A percentile compares a stretch with the other conserved stretches of the same genome.
These are phyloP conservation scores for Fusarium udum DNA, from an alignment of 2,329 filamentous ascomycete species.

Conservation along the genomic window DNA sequence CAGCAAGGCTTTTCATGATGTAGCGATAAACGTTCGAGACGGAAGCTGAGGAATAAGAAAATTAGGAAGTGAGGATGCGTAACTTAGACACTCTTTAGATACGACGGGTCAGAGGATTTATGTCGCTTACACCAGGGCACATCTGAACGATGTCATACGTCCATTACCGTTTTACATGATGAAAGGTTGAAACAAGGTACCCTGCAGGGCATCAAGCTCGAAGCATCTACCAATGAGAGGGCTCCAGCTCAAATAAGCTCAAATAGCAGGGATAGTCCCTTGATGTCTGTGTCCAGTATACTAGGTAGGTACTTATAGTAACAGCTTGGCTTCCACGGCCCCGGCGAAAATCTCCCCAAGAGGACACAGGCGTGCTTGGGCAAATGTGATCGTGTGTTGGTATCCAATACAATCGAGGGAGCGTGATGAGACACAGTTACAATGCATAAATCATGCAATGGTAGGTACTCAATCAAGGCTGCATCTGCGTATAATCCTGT, in stretches of 20 bases:
- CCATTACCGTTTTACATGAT: not conserved
- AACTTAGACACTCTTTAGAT: not conserved
- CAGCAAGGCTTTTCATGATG: not conserved
- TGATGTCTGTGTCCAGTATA: not conserved
- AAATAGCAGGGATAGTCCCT: constrained; percentile 5
- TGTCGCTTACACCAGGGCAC: not conserved
- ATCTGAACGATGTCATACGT: not conserved
- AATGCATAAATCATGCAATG: not conserved
- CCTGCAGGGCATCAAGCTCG: not conserved
- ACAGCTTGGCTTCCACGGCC: not conserved
- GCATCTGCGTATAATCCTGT: not conserved
- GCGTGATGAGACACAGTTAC: not conserved
- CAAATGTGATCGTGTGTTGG: not conserved
- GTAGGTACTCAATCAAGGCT: not conserved
- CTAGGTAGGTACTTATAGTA: not conserved
- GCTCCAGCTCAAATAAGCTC: constrained; percentile 12
- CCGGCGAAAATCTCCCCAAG: not conserved
- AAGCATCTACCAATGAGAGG: not conserved
- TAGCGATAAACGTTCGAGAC: not conserved
- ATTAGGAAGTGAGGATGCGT: not conserved
- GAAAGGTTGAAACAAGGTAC: constrained; percentile 17
- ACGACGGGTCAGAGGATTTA: not conserved
- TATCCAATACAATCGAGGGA: not conserved
- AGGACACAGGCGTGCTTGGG: not conserved
- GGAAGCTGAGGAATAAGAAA: not conserved